Evolutionary conservation across 495 filamentous ascomycete species (phyloP).

Genomic region (Xylaria venustula): DNA sequence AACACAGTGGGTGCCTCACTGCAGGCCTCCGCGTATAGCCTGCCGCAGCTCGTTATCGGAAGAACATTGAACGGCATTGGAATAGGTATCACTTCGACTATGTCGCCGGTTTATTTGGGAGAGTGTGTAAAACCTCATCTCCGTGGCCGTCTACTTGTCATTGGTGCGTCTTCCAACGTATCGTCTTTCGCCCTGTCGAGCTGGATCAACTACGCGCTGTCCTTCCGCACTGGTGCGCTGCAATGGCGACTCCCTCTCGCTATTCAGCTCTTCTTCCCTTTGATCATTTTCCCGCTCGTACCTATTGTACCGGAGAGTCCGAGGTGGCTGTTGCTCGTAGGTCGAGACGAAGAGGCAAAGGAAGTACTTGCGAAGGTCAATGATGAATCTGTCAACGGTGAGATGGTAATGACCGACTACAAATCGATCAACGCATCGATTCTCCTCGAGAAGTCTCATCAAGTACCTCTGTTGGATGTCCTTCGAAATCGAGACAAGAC

Average conservation of each 20-base stretch:
- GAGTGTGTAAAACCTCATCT: slow-evolving; percentile 52
- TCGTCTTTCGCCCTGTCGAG: slow-evolving; percentile 31
- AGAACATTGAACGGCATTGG: slow-evolving; percentile 65
- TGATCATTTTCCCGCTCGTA: slow-evolving; percentile 35
- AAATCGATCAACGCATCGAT: slow-evolving; percentile 29
- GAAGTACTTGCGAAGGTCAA: slow-evolving; percentile 34
- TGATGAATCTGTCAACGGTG: slow-evolving; percentile 6
- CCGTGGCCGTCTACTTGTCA: slow-evolving; percentile 42
- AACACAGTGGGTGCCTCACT: slow-evolving; percentile 55
- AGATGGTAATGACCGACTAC: slow-evolving; percentile 23
- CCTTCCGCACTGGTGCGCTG: slow-evolving; percentile 29
- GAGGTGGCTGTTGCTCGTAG: slow-evolving; percentile 29
- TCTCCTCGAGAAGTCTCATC: slow-evolving; percentile 29
- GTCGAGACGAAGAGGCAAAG: slow-evolving; percentile 28
- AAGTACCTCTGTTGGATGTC: slow-evolving; percentile 21
- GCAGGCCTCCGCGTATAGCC: slow-evolving; percentile 23
- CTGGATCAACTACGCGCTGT: slow-evolving; percentile 41
- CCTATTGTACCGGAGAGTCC: slow-evolving; percentile 38
- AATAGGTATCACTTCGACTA: slow-evolving; percentile 60
- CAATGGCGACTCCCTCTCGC: slow-evolving; percentile 54
- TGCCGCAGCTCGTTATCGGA: slow-evolving; percentile 60
- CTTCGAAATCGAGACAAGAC: slow-evolving; percentile 33
- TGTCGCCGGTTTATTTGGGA: slow-evolving; percentile 59
- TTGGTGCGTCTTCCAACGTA: slow-evolving; percentile 25
- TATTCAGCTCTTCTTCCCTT: slow-evolving; percentile 47